Evolutionary conservation across 768 basidiomycete species (phyloP), one percentile per base, ranked within the genome.

Genomic region (Amanita polypyramis): DNA sequence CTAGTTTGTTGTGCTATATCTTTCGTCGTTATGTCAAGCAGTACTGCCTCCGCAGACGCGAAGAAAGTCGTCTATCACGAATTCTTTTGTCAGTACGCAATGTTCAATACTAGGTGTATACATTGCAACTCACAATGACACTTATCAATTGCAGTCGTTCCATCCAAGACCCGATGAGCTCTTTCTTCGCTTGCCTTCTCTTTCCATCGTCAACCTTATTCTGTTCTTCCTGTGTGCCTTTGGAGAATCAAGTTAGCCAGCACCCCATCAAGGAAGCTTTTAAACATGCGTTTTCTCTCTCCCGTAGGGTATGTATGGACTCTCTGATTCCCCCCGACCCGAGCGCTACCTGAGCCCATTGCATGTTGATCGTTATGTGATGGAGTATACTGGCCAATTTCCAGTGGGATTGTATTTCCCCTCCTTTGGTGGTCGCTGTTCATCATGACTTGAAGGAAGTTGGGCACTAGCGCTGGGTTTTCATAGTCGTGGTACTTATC

Each of bases 91-190:
- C 29, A 15, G n/a, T 38, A 27, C 10, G n/a, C 12, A 15, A 27
- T 17, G 23, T 8, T 5, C 27, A 27, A n/a, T 15, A 14, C 15
- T n/a, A 17, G 32, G 37, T 49, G 40, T n/a, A 32, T 8, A 11
- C 12, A 7, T 27, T 27, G 25, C 49, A 14, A 14, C 19, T 23
- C 21, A 63, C 76, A 55, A 39, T 77, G 27, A 81, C 69, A 33
- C 69, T 73, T 59, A 81, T 78, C 8, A 80, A 62, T 60, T 80
- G 76, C 37, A 80, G 65, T 35, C 78, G 66, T 50, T 80, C 79
- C 67, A 76, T 73, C 79, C 79, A 81, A 3, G 75, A 75, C 54
- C 71, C 70, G n/a, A 77, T 66, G 2, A 80, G 66, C 35, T 76
- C 72, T 42, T 60, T 69, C 64, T 73, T 65, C 2, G 72, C 75